phyloP scores from a whole-genome alignment of 768 basidiomycete genomes.

The Myochromella boudieri region DNA sequence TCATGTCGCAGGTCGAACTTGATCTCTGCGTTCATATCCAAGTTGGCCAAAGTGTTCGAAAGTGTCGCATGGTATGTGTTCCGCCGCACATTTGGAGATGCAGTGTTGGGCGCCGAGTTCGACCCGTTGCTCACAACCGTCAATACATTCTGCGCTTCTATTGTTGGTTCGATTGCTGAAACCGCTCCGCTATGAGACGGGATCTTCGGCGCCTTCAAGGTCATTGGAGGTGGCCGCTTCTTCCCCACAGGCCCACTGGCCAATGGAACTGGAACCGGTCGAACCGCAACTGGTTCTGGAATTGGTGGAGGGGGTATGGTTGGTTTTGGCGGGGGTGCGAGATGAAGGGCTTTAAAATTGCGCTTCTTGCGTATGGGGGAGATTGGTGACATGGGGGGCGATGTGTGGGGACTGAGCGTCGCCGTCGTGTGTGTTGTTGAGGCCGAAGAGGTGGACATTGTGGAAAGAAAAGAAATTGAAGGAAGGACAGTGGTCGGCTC shows the following conservation, averaged over 20 bases:
- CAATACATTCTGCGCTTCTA: constrained; percentile 43
- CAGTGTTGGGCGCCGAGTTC: constrained; percentile 53
- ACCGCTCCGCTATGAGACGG: constrained; percentile 39
- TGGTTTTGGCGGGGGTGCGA: constrained; percentile 52
- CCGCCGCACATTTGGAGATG: constrained; percentile 51
- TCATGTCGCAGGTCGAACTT: constrained; percentile 85
- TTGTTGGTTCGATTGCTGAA: constrained; percentile 39
- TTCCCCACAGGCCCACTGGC: constrained; percentile 51
- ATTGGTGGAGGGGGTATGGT: constrained; percentile 36
- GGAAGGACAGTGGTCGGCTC: constrained; percentile 8
- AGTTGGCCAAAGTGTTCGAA: constrained; percentile 79
- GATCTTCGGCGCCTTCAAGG: constrained; percentile 70
- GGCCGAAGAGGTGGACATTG: constrained; percentile 7
- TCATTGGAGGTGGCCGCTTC: constrained; percentile 83
- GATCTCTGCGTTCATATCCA: constrained; percentile 84
- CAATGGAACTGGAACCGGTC: constrained; percentile 38
- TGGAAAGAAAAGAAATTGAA: constrained; percentile 7
- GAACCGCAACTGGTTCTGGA: constrained; percentile 43
- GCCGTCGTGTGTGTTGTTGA: not conserved
- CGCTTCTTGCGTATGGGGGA: constrained; percentile 83
- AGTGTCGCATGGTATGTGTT: constrained; percentile 80
- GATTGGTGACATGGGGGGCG: constrained; percentile 16
- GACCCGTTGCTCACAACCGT: constrained; percentile 46
- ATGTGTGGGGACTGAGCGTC: not conserved
- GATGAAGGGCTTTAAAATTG: constrained; percentile 85